Evolutionary conservation across 2,329 filamentous ascomycete genomes (phyloP).

Genomic region (Trichophyton verrucosum): DNA sequence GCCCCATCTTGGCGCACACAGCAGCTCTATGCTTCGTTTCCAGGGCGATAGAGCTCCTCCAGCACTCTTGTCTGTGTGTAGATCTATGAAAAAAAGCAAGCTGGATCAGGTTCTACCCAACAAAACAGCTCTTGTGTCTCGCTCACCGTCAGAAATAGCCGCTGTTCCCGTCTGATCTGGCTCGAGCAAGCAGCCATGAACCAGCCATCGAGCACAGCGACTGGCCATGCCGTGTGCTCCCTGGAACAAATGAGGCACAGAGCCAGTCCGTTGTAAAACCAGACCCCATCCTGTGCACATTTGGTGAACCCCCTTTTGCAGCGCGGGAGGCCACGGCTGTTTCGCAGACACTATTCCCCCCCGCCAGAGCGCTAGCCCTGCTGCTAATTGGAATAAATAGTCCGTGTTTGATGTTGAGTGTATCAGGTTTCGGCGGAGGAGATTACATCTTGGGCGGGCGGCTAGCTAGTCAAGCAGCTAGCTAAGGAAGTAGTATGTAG

Average conservation of each 20-base stretch:
- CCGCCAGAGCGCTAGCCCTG: neutral
- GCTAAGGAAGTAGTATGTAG: too few relatives aligned
- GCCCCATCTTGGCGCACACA: neutral
- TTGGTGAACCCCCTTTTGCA: neutral
- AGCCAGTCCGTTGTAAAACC: neutral
- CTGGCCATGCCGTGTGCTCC: neutral
- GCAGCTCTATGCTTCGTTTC: neutral
- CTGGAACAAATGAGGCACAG: neutral
- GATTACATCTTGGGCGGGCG: neutral
- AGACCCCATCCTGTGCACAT: neutral
- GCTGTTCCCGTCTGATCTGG: neutral
- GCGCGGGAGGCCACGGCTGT: neutral
- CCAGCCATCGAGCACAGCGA: neutral
- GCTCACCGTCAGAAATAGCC: neutral
- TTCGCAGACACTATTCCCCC: neutral
- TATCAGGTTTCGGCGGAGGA: neutral
- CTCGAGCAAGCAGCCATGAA: neutral
- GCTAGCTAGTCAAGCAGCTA: too few relatives aligned
- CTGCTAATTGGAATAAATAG: neutral
- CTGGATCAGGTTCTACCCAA: neutral
- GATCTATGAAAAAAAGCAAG: neutral
- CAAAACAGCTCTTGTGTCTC: neutral
- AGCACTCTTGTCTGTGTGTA: too few relatives aligned
- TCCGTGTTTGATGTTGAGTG: neutral
- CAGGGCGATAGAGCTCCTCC: too few relatives aligned